A percentile compares a stretch with the other conserved stretches of the same genome.
Conservation (phyloP, 2,329 filamentous ascomycete genomes). For the Pseudonectria foliicola region DNA sequence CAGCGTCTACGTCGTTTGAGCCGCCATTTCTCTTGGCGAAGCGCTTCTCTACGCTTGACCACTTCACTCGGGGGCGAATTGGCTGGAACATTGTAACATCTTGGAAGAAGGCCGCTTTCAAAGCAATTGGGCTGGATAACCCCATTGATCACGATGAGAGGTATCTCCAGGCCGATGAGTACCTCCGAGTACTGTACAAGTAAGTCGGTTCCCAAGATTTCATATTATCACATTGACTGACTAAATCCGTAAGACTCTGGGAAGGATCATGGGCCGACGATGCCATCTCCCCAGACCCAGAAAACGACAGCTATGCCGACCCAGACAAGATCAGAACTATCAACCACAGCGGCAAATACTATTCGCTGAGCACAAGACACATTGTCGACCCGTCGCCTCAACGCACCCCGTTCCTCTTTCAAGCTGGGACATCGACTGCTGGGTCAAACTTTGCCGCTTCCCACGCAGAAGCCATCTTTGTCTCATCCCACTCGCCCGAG, state of each 20-base stretch:
- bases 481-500: conserved; percentile 44
- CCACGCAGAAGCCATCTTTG: conserved; percentile 55
- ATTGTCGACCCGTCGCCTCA: conserved; percentile 50
- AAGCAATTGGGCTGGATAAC: conserved; percentile 51
- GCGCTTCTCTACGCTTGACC: conserved; percentile 54
- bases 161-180: conserved; percentile 56
- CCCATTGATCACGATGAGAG: conserved; percentile 55
- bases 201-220: conserved; percentile 19
- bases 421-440: conserved; percentile 52
- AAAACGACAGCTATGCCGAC: conserved; percentile 49
- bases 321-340: conserved; percentile 54
- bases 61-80: conserved; percentile 53
- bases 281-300: conserved; percentile 45
- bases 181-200: conserved; percentile 56
- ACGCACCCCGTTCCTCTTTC: conserved; percentile 49
- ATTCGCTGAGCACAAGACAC: conserved; percentile 35
- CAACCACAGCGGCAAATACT: conserved; percentile 52
- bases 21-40: conserved; percentile 56
- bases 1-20: conserved; percentile 56
- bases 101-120: conserved; percentile 48
- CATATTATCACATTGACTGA: accelerated
- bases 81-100: conserved; percentile 61
- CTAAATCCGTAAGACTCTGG: conserved; percentile 34
- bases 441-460: conserved; percentile 49
- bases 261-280: conserved; percentile 51